These are phyloP conservation scores for Cystobasidium sp. DNA, from an alignment of 1,284 basidiomycete species.

Conservation along the genomic window DNA sequence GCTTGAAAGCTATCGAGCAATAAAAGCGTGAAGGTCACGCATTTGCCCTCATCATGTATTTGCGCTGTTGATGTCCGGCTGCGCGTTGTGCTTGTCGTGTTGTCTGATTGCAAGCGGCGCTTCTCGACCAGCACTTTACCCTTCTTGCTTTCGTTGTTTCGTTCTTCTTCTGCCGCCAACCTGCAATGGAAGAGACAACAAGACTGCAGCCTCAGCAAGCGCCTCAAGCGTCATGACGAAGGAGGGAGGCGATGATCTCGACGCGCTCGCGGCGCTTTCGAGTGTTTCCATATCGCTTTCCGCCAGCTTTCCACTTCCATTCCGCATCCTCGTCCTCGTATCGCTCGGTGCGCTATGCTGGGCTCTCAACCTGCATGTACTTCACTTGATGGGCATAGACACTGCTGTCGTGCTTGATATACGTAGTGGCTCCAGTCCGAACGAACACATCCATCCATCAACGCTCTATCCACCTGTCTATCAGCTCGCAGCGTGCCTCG, in stretches of 20 bases:
- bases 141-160: background rate
- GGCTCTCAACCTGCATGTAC: conserved; percentile 84
- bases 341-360: conserved; percentile 75
- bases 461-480: conserved; percentile 52
- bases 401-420: conserved; percentile 67
- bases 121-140: background rate
- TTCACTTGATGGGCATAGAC: conserved; percentile 75
- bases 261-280: conserved; percentile 33
- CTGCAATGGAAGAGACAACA: conserved; percentile 7
- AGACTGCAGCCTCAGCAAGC: conserved; percentile 1
- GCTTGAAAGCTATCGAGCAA: too few relatives aligned
- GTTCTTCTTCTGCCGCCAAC: background rate
- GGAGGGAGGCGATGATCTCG: conserved; percentile 13
- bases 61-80: too few relatives aligned
- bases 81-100: too few relatives aligned
- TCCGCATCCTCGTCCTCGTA: conserved; percentile 74
- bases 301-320: conserved; percentile 73
- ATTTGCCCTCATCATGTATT: too few relatives aligned
- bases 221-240: background rate
- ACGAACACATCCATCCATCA: conserved; percentile 49
- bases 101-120: too few relatives aligned
- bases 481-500: conserved; percentile 43
- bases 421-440: conserved; percentile 24
- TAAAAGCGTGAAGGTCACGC: too few relatives aligned
- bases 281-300: conserved; percentile 27